These are phyloP conservation scores for Dichotomopilus funicola DNA, from an alignment of 2,329 filamentous ascomycete genomes.

Conservation along the genomic window DNA sequence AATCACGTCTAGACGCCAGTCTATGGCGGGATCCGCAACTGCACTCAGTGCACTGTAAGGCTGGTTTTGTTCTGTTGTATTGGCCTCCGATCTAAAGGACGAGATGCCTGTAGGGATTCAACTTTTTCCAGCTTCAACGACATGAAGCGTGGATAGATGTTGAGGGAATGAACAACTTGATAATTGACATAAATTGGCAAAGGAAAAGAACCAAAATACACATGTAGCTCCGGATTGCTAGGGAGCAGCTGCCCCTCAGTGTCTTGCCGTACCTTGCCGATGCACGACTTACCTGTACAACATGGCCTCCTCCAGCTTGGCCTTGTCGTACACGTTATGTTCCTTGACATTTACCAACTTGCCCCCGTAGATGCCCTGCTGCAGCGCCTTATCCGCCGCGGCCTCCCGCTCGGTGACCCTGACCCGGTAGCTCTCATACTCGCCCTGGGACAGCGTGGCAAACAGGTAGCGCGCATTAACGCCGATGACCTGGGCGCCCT, in stretches of 20 bases:
- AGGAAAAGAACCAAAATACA: not conserved
- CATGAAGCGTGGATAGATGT: not conserved
- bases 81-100: not conserved
- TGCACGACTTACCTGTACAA: not conserved
- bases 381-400: not conserved
- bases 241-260: not conserved
- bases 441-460: conserved; percentile 81
- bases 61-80: not conserved
- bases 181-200: not conserved
- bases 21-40: not conserved
- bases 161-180: not conserved
- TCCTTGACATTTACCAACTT: not conserved
- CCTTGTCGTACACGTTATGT: not conserved
- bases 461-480: conserved; percentile 95
- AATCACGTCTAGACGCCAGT: not conserved
- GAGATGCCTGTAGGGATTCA: not conserved
- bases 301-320: conserved; percentile 1
- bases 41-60: not conserved
- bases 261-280: not conserved
- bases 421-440: conserved; percentile 72
- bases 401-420: conserved; percentile 53
- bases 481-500: conserved; percentile 95
- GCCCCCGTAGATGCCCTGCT: not conserved
- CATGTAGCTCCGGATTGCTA: not conserved
- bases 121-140: not conserved